These are phyloP conservation scores for Phaeotremella fagi DNA, from an alignment of 768 basidiomycete genomes.

Conservation along the genomic window DNA sequence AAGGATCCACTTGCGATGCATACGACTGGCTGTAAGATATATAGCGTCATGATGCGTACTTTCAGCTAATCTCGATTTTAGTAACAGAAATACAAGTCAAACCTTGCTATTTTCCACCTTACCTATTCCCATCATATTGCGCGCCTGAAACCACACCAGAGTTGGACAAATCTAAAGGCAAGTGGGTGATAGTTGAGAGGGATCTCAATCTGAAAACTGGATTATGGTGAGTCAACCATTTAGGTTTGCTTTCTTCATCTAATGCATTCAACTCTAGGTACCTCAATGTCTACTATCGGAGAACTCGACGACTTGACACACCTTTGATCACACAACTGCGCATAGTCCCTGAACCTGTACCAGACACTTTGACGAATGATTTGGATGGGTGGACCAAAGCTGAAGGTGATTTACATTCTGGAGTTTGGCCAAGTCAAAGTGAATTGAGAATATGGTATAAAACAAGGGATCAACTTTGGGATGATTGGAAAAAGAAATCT, in stretches of 20 bases:
- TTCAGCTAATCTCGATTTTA: conserved; percentile 41
- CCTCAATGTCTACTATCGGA: conserved; percentile 73
- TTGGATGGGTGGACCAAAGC: conserved; percentile 64
- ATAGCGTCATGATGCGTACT: background rate
- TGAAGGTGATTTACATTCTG: conserved; percentile 60
- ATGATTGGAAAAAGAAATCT: conserved; percentile 2
- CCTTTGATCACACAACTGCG: conserved; percentile 70
- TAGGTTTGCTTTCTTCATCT: conserved; percentile 3
- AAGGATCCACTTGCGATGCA: conserved; percentile 67
- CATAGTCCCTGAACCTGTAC: conserved; percentile 59
- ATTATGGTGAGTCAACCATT: conserved; percentile 53
- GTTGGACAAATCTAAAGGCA: conserved; percentile 61
- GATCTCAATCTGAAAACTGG: conserved; percentile 67
- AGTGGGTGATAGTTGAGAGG: conserved; percentile 82
- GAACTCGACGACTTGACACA: conserved; percentile 75
- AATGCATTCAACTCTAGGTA: conserved; percentile 37
- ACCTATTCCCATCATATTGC: conserved; percentile 58
- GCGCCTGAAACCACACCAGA: conserved; percentile 64
- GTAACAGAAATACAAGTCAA: conserved; percentile 76
- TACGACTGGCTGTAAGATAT: conserved; percentile 65
- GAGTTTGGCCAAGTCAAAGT: conserved; percentile 54
- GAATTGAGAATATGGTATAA: conserved; percentile 76
- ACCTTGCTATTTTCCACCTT: conserved; percentile 62
- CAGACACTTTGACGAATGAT: conserved; percentile 50
- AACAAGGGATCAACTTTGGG: conserved; percentile 52